Percentiles rank a stretch among this genome's conserved stretches.
These are phyloP conservation scores for Gossypium lobatum DNA, from an alignment of 441 rosid genomes.

Conservation along the genomic window DNA sequence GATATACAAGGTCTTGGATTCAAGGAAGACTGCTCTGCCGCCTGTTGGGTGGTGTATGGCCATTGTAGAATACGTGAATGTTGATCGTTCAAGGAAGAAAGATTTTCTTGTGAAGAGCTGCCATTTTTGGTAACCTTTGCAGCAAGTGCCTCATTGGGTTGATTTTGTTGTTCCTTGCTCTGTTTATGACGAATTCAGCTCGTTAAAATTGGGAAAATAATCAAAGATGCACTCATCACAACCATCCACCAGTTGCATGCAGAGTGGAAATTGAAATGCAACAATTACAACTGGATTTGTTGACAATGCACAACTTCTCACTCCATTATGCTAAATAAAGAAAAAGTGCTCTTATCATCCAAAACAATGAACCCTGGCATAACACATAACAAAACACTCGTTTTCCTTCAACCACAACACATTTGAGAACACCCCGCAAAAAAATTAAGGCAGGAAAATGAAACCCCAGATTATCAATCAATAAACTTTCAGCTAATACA, in stretches of 20 bases:
- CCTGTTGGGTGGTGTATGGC: conserved; percentile 15
- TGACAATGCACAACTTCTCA: not conserved
- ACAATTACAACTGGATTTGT: not conserved
- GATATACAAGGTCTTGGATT: conserved; percentile 15
- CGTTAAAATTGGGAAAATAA: not conserved
- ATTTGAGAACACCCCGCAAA: not conserved
- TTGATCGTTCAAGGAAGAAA: conserved; percentile 17
- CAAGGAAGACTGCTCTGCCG: conserved; percentile 18
- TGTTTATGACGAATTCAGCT: conserved; percentile 18
- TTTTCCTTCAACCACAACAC: not conserved
- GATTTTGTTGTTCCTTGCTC: conserved; percentile 24
- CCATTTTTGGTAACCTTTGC: conserved; percentile 17
- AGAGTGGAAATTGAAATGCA: not conserved
- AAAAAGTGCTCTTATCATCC: not conserved
- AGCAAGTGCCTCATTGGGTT: conserved; percentile 12
- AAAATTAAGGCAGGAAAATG: not conserved
- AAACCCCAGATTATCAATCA: not conserved
- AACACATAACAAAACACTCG: not conserved
- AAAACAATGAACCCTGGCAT: not conserved
- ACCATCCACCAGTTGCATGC: not conserved
- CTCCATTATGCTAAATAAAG: not conserved
- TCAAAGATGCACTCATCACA: not conserved
- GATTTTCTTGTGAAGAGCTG: conserved; percentile 20
- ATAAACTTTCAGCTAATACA: not conserved
- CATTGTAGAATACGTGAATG: conserved; percentile 22